phyloP scores from a whole-genome alignment of 2,329 filamentous ascomycete species.

The Xylariales sp. region DNA sequence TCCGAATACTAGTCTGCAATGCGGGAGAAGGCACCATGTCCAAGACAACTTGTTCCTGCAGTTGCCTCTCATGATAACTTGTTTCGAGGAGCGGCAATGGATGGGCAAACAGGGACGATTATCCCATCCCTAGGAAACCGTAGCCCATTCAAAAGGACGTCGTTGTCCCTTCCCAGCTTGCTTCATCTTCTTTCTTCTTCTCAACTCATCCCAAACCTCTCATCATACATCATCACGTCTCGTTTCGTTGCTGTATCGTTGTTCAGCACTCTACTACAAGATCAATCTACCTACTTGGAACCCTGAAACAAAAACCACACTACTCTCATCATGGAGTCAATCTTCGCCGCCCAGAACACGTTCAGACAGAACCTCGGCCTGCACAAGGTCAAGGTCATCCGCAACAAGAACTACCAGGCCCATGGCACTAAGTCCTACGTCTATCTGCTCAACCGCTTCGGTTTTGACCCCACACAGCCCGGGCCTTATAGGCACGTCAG shows the following conservation, averaged over 20 bases:
- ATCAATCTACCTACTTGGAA: not conserved
- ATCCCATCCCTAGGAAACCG: too few species aligned
- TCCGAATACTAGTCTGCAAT: too few species aligned
- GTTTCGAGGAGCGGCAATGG: conserved; percentile 6
- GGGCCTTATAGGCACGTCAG: conserved; percentile 56
- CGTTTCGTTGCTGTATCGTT: too few species aligned
- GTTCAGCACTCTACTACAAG: too few species aligned
- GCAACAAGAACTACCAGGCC: conserved; percentile 55
- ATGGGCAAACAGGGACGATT: not conserved
- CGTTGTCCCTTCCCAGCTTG: too few species aligned
- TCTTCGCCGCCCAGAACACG: conserved; percentile 29
- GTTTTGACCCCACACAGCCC: conserved; percentile 56
- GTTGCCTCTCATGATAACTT: conserved; percentile 1
- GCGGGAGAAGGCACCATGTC: too few species aligned
- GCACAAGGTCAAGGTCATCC: conserved; percentile 44
- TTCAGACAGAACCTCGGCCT: conserved; percentile 31
- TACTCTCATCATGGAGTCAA: conserved; percentile 27
- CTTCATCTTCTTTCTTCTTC: too few species aligned
- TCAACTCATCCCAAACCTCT: too few species aligned
- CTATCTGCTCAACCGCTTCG: conserved; percentile 55
- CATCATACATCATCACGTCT: too few species aligned
- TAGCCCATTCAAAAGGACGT: too few species aligned
- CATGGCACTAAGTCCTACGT: conserved; percentile 61
- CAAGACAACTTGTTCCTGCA: conserved; percentile 7
- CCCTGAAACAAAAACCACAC: too few species aligned